Conservation (phyloP, 164 flowering plant species). For the Malania oleifera region DNA sequence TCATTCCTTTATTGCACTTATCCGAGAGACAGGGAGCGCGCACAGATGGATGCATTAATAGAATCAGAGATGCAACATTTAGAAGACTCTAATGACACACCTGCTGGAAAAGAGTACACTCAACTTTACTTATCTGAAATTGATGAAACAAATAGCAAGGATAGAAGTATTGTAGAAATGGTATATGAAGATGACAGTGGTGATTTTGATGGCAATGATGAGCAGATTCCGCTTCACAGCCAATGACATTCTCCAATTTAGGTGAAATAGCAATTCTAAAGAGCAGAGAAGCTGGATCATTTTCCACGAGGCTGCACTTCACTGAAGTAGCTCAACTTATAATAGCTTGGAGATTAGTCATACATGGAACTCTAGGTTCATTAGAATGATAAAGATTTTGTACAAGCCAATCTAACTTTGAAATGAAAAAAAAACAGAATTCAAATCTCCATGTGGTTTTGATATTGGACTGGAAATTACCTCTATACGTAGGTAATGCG, state of each 20-base stretch:
- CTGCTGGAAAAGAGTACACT: conserved; percentile 18
- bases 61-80: conserved; percentile 70
- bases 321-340: no score
- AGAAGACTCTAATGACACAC: conserved; percentile 32
- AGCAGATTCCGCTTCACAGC: conserved; percentile 36
- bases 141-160: conserved; percentile 23
- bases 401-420: no score
- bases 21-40: conserved; percentile 79
- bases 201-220: conserved; percentile 46
- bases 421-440: no score
- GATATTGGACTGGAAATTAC: no score
- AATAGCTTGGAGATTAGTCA: no score
- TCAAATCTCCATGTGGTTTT: no score
- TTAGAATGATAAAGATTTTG: no score
- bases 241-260: conserved; percentile 39
- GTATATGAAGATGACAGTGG: conserved; percentile 35
- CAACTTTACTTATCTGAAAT: conserved; percentile 15
- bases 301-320: conserved; percentile 1
- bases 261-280: conserved; percentile 16
- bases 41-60: conserved; percentile 60
- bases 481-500: no score
- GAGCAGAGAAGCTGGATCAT: background rate
- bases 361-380: no score
- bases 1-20: conserved; percentile 78
- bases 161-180: conserved; percentile 36